Conservation (phyloP, 2,329 filamentous ascomycete genomes). For the Fusarium sp. region DNA sequence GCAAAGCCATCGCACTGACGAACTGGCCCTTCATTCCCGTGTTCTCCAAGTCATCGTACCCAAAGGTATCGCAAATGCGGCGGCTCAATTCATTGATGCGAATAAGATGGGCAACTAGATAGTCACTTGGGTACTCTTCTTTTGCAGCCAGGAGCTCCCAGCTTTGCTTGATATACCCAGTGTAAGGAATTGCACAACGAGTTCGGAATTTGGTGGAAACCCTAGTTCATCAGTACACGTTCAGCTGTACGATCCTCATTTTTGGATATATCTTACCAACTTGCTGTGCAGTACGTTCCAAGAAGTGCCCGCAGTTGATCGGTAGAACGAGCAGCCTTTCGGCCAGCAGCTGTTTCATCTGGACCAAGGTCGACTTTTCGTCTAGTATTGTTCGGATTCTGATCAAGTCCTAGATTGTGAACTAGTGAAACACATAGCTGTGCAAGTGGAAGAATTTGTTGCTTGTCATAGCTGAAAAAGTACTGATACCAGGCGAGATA, state of each 20-base stretch:
- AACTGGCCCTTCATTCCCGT: constrained; percentile 10
- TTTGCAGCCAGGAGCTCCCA: background rate
- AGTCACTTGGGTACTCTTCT: background rate
- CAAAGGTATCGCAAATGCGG: constrained; percentile 16
- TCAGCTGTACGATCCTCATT: too few relatives aligned
- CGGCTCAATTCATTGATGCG: constrained; percentile 9
- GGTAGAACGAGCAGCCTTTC: background rate
- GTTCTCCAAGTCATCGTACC: constrained; percentile 18
- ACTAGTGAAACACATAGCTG: constrained; percentile 15
- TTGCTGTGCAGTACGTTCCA: constrained; percentile 19
- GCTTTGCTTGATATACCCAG: constrained; percentile 15
- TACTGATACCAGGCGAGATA: constrained; percentile 27
- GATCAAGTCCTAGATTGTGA: constrained; percentile 12
- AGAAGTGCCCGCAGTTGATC: constrained; percentile 19
- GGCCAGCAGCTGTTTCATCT: constrained; percentile 6
- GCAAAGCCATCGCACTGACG: constrained; percentile 22
- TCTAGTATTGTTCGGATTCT: constrained; percentile 14
- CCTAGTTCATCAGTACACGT: rapidly evolving
- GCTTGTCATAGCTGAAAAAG: constrained; percentile 20
- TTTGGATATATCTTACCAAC: background rate
- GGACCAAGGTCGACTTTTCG: constrained; percentile 23
- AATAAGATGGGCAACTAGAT: background rate
- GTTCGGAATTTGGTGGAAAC: constrained; percentile 25
- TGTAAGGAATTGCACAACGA: constrained; percentile 8
- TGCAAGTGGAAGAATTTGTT: constrained; percentile 15